Base-by-base conservation (phyloP, 441 rosid species). In the Adansonia rubrostipa region DNA sequence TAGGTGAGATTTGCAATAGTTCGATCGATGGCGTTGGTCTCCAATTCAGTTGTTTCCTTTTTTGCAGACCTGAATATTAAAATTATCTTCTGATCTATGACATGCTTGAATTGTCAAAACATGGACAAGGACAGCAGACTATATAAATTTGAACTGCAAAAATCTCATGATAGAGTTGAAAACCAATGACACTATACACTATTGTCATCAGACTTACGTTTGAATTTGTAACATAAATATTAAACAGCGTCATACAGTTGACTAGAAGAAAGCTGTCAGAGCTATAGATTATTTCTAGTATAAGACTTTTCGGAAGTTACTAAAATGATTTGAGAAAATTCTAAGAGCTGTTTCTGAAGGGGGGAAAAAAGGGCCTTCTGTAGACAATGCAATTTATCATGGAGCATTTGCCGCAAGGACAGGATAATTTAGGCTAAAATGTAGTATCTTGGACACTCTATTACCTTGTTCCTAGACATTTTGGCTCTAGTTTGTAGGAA, bases 1-100 rank as follows among this genome's bases (percentile, higher is more conserved):
- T 86, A 96, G 85, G 93, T 85, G 74, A 94, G 88, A 64, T 85
- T 92, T 0, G 98, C 98, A 0, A 96, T 79, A 28, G 98, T 86
- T 85, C 98, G 85, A 75, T 96, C 98, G 2, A 91, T 83, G 42
- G 89, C 67, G 82, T 92, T 96, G 6, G 99, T 94, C 85, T 89
- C 88, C 28, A 83, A 79, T 84, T 95, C 99, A 6, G 58, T 71
- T 54, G 77, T 72, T 72, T 80, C 81, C 71, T 83, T 84, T 51
- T 77, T 84, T 73, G 65, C 85, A 28, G 77, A 74, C 81, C 95
- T 88, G 87, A 74, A 62, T 62, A 62, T 62, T n/a, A 11, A 62
- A 28, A 4, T 62, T 28, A 24, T 61, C 17, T 62, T 62, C 44
- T 14, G 66, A 24, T 15, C 66, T 5, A 62, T 3, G 28, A 62